Evolutionary conservation across 1,284 basidiomycete genomes (phyloP).

Genomic region (Albatrellus sp.): DNA sequence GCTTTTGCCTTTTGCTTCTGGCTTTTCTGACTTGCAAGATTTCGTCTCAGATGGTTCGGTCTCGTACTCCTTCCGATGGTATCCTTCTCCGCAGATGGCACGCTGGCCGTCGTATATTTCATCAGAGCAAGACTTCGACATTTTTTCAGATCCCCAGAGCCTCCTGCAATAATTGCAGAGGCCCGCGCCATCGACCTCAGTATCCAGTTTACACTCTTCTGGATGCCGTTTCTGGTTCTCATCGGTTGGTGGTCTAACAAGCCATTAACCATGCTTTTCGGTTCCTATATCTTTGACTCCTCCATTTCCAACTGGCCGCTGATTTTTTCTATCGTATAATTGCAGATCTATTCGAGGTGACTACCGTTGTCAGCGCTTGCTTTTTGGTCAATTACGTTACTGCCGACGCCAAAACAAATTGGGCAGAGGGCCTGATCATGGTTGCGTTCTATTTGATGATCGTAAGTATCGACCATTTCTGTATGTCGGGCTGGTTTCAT

Average conservation of each 20-base stretch:
- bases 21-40: too few relatives aligned
- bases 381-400: conserved; percentile 66
- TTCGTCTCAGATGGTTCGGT: conserved; percentile 43
- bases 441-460: conserved; percentile 48
- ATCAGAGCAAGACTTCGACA: conserved; percentile 16
- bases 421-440: conserved; percentile 44
- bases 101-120: conserved; percentile 42
- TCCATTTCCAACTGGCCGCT: background rate
- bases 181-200: conserved; percentile 51
- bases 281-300: conserved; percentile 15
- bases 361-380: conserved; percentile 42
- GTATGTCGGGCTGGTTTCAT: background rate
- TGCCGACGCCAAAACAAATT: conserved; percentile 58
- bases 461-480: conserved; percentile 23
- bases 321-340: background rate
- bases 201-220: conserved; percentile 57
- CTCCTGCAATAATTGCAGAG: conserved; percentile 31
- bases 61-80: conserved; percentile 55
- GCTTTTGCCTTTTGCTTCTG: background rate
- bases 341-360: conserved; percentile 46
- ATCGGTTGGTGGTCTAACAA: conserved; percentile 46
- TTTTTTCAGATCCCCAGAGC: conserved; percentile 2
- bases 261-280: conserved; percentile 40
- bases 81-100: conserved; percentile 58
- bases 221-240: conserved; percentile 50